Conservation (phyloP, 75 land plant genomes). For the Pseudotsuga menziesii region DNA sequence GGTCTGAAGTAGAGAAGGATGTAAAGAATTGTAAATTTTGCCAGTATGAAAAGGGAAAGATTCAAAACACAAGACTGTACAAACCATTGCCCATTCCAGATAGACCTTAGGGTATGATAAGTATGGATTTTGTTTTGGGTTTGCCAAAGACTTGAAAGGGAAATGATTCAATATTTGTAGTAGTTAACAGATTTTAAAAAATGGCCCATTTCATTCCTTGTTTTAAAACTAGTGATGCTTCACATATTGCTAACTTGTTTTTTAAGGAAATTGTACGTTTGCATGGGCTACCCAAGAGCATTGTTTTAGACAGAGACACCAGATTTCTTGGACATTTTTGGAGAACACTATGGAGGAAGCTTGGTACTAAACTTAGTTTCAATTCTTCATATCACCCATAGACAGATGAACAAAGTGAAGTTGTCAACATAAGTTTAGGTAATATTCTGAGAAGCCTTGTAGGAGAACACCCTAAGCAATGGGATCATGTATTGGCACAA, state of each 20-base stretch:
- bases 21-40: conserved; percentile 8
- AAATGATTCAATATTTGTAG: conserved; percentile 13
- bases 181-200: conserved; percentile 15
- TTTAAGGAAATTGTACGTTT: not conserved
- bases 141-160: conserved; percentile 2
- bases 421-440: not conserved
- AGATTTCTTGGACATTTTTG: conserved; percentile 23
- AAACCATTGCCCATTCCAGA: not conserved
- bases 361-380: not conserved
- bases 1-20: not conserved
- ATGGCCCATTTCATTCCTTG: conserved; percentile 14
- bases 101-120: conserved; percentile 1
- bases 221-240: conserved; percentile 7
- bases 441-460: not conserved
- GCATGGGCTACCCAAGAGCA: conserved; percentile 6
- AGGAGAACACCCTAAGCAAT: not conserved
- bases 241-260: not conserved
- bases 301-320: conserved; percentile 21
- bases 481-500: not conserved
- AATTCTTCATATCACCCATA: not conserved
- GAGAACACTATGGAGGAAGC: not conserved
- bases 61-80: not conserved
- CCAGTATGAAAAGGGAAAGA: not conserved
- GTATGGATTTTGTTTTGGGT: conserved; percentile 10
- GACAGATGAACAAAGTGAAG: not conserved